Evolutionary conservation across 169 alveolate genomes (phyloP), one percentile per base, ranked within the genome.

Genomic region (Plasmodium knowlesi): DNA sequence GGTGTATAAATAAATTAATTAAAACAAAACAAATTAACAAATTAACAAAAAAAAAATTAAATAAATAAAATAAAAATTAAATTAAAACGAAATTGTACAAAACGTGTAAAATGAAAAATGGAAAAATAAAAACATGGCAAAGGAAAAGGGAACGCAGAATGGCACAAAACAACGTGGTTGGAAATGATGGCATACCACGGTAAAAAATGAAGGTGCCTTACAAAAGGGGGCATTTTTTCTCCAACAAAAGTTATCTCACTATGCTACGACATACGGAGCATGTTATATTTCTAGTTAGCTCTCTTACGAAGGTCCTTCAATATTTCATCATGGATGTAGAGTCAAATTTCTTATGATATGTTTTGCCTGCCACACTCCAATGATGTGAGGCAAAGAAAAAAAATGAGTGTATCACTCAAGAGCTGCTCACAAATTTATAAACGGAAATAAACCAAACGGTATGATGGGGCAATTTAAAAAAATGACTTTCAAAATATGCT

Each of bases 391-490:
- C 9, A 39, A 39, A 19, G n/a, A n/a, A n/a, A n/a, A 57, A 83
- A 83, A 61, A 43, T 10, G 34, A 32, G 73, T 19, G 25, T 0
- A 30, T 34, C 32, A 32, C 50, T 41, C 67, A 19, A 12, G 54
- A 9, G 39, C 12, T 5, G 37, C 14, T 85, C 70, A 86, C 41
- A 86, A 83, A 86, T 86, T 86, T 86, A 86, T 74, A 50, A 86
- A 86, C 22, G 93, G 93, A 78, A 86, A 86, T 30, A 74, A 28
- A 78, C 67, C 25, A 78, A 86, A 86, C 9, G 93, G 88, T 86
- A 86, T 86, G 39, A 86, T 19, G 34, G 93, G 93, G 28, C 85
- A 86, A 43, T 43, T 74, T 50, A 76, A 86, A 76, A 86, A 86
- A 74, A 86, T 86, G 67, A 54, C 70, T 37, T 86, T 74, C 80